Percentiles rank a stretch among this genome's conserved stretches.
These are phyloP conservation scores for Irpex rosettiformis DNA, from an alignment of 1,284 basidiomycete genomes.

Conservation along the genomic window DNA sequence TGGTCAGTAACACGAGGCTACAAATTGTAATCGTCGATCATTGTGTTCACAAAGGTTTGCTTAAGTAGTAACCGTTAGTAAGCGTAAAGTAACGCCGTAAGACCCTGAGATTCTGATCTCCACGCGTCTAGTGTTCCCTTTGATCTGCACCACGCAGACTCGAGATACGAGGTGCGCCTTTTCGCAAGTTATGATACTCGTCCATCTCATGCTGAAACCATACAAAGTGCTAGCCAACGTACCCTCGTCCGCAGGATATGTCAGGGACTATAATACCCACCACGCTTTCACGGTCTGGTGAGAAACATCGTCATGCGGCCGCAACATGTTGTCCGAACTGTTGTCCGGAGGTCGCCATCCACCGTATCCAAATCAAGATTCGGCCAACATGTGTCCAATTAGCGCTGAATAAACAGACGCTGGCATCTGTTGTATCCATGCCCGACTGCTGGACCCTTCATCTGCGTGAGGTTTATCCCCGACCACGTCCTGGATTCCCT, in stretches of 20 bases:
- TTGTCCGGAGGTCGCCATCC: not conserved
- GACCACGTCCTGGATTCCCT: not conserved
- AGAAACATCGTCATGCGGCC: not conserved
- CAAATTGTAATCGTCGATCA: too few species aligned
- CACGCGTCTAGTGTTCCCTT: not conserved
- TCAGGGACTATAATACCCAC: not conserved
- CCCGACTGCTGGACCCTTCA: not conserved
- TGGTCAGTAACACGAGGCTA: too few species aligned
- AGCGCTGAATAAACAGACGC: conserved; percentile 9
- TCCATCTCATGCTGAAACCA: not conserved
- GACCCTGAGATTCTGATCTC: not conserved
- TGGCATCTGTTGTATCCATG: not conserved
- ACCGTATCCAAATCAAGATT: not conserved
- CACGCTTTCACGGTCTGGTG: not conserved
- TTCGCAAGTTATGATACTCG: not conserved
- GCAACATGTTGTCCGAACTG: not conserved
- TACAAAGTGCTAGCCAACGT: not conserved
- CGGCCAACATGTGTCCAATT: conserved; percentile 4
- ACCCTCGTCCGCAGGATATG: not conserved
- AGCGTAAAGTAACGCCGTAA: not conserved
- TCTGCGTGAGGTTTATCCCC: not conserved
- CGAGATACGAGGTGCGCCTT: not conserved
- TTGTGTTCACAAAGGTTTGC: too few species aligned
- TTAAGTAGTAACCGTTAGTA: not conserved
- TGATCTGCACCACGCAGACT: not conserved